phyloP scores from a whole-genome alignment of 2,329 filamentous ascomycete genomes.

The Calonectria naviculata region DNA sequence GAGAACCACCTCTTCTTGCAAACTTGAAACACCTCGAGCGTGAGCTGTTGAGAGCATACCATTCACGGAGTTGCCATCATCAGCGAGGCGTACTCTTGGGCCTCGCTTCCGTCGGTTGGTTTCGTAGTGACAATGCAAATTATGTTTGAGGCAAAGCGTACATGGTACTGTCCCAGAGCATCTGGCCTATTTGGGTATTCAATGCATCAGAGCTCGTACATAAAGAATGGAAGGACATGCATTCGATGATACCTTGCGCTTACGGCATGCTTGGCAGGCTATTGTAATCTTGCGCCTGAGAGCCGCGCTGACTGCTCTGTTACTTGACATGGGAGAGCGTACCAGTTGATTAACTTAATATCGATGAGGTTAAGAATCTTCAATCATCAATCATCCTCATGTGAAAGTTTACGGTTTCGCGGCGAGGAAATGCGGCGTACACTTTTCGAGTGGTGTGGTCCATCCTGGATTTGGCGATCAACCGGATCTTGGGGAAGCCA shows the following conservation, averaged over 20 bases:
- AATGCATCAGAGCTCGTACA: neutral
- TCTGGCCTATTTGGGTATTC: neutral
- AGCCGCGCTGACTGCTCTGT: neutral
- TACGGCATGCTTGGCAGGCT: neutral
- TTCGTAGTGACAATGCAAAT: neutral
- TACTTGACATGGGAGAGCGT: neutral
- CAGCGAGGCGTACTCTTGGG: neutral
- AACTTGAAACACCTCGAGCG: no score
- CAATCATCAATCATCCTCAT: neutral
- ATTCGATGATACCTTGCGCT: neutral
- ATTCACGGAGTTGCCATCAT: neutral
- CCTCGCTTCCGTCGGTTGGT: neutral
- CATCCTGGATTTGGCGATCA: no score
- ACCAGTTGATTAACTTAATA: neutral
- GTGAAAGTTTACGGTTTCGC: neutral
- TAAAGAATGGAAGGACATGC: neutral
- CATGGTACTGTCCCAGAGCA: neutral
- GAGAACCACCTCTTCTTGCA: neutral
- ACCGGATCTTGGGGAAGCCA: neutral
- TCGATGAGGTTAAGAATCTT: neutral
- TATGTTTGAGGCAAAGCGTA: neutral
- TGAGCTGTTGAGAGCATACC: neutral
- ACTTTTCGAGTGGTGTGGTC: no score
- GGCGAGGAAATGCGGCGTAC: neutral
- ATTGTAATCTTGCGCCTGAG: slow-evolving; percentile 2